These are phyloP conservation scores for Haplosporangium sp. DNA, from an alignment of 371 early-diverging fungal genomes.

Conservation along the genomic window DNA sequence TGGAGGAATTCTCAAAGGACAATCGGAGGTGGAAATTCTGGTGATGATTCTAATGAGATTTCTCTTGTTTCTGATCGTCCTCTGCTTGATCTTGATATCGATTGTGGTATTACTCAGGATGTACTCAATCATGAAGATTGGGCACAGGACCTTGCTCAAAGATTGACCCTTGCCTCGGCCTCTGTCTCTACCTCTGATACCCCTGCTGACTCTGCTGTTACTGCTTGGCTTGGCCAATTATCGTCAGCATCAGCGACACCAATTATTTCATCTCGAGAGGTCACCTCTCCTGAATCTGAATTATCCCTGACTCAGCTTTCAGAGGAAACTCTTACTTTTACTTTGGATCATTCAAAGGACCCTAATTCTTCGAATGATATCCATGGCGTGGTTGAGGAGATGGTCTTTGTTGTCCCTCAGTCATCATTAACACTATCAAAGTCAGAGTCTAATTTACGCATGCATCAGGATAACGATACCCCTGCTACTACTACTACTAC, in stretches of 20 bases:
- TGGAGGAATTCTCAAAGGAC: slow-evolving; percentile 33
- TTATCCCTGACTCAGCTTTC: not conserved
- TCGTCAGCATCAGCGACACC: slow-evolving; percentile 6
- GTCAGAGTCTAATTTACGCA: not conserved
- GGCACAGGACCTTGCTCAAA: slow-evolving; percentile 45
- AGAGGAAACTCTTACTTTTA: not conserved
- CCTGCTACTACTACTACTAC: not conserved
- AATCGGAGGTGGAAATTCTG: no score
- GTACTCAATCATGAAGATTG: slow-evolving; percentile 43
- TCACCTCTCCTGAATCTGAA: not conserved
- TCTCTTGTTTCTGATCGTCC: slow-evolving; percentile 32
- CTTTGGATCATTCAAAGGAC: not conserved
- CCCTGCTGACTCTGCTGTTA: slow-evolving; percentile 18
- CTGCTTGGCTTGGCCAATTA: slow-evolving; percentile 45
- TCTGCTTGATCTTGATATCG: slow-evolving; percentile 37
- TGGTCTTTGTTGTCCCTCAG: slow-evolving; percentile 14
- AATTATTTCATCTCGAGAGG: not conserved
- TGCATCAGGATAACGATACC: not conserved
- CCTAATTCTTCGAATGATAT: not conserved
- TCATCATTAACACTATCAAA: slow-evolving; percentile 2
- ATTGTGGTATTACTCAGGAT: slow-evolving; percentile 50
- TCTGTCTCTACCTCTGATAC: slow-evolving; percentile 4
- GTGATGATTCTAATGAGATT: slow-evolving; percentile 19
- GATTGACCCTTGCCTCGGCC: slow-evolving; percentile 20
- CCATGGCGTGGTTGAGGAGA: slow-evolving; percentile 7